phyloP scores from a whole-genome alignment of 108 stramenopile genomes.

The Craspedostauros australis region DNA sequence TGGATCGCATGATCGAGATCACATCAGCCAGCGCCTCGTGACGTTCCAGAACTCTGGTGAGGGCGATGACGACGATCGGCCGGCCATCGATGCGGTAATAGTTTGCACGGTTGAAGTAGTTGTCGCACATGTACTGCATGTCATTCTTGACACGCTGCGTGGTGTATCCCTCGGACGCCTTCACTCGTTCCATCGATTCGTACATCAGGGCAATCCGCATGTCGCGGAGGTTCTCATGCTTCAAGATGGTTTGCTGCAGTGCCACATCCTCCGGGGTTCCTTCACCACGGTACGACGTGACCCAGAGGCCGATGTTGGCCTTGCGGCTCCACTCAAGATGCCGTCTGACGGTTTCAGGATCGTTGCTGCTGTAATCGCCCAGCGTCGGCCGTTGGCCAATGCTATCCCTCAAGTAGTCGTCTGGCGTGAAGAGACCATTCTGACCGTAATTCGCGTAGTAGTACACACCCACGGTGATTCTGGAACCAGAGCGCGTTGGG shows the following conservation, averaged over 20 bases:
- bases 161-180: background rate
- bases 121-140: slow-evolving; percentile 19
- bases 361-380: slow-evolving; percentile 23
- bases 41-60: slow-evolving; percentile 11
- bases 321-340: slow-evolving; percentile 18
- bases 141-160: slow-evolving; percentile 4
- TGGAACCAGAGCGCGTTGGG: no score
- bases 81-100: slow-evolving; percentile 26
- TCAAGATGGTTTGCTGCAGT: slow-evolving; percentile 9
- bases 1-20: slow-evolving; percentile 7
- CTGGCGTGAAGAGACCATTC: no score
- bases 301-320: slow-evolving; percentile 26
- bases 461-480: no score
- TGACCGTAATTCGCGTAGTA: no score
- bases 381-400: no score
- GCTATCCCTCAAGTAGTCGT: no score
- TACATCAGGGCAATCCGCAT: slow-evolving; percentile 18
- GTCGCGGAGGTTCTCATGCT: background rate
- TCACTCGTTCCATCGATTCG: slow-evolving; percentile 9
- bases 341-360: slow-evolving; percentile 2
- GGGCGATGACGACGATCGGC: slow-evolving; percentile 27
- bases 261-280: background rate
- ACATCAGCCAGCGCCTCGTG: slow-evolving; percentile 3
- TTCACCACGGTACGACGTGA: slow-evolving; percentile 17
- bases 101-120: slow-evolving; percentile 27